Conservation (phyloP, 306 rosid genomes). For the Begonia fuchsioides region DNA sequence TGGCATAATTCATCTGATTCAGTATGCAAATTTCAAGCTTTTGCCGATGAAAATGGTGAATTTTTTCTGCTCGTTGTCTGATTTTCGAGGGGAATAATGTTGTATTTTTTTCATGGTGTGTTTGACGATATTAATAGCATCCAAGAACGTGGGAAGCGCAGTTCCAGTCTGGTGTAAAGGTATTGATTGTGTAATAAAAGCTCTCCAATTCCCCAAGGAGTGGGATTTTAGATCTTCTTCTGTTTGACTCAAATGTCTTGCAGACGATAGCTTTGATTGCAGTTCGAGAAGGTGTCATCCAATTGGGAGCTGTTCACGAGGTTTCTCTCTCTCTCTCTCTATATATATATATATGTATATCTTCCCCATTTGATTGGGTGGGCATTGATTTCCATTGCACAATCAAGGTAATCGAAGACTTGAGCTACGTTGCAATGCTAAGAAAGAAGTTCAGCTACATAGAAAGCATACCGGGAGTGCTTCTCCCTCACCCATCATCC, state of each 20-base stretch:
- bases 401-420: constrained; percentile 68
- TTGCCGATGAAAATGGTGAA: too few species aligned
- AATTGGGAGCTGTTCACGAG: constrained; percentile 82
- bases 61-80: too few species aligned
- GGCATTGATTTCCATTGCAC: constrained; percentile 1
- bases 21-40: constrained; percentile 15
- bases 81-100: too few species aligned
- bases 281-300: constrained; percentile 95
- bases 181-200: constrained; percentile 5
- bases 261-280: constrained; percentile 96
- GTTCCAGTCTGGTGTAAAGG: constrained; percentile 98
- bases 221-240: neutral
- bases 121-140: constrained; percentile 30
- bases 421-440: constrained; percentile 64
- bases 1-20: constrained; percentile 95
- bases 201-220: neutral
- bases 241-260: constrained; percentile 6
- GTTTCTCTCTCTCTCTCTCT: too few species aligned
- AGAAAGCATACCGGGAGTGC: constrained; percentile 93
- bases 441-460: constrained; percentile 84
- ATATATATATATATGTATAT: too few species aligned
- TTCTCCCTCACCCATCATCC: constrained; percentile 90
- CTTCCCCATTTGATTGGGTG: too few species aligned
- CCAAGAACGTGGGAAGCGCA: constrained; percentile 99
- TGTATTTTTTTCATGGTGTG: too few species aligned